Percentiles rank a stretch among this genome's conserved stretches.
Evolutionary conservation across 2,329 filamentous ascomycete species (phyloP).

Genomic region (Cladosporium sp.): DNA sequence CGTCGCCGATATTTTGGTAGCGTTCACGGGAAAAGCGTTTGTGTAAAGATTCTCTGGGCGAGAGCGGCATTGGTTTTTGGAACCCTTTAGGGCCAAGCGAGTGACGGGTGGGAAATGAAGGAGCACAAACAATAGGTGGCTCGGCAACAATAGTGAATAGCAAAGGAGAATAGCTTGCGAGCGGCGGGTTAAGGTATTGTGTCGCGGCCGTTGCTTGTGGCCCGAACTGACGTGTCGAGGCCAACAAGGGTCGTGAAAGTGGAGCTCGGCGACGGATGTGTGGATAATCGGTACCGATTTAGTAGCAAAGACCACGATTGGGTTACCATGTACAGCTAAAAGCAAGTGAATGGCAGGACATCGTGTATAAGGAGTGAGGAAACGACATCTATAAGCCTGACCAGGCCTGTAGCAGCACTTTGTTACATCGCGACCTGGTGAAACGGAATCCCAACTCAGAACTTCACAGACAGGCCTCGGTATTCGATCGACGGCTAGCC

Average conservation of each 20-base stretch:
- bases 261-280: conserved; percentile 4
- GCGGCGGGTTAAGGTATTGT: neutral
- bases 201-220: conserved; percentile 2
- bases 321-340: neutral
- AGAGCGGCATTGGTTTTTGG: conserved; percentile 13
- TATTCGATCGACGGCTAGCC: conserved; percentile 15
- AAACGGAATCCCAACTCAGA: neutral
- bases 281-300: conserved; percentile 7
- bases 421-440: neutral
- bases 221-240: conserved; percentile 11
- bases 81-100: conserved; percentile 12
- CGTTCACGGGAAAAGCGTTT: conserved; percentile 36
- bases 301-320: conserved; percentile 13
- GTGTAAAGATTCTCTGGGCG: conserved; percentile 17
- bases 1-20: conserved; percentile 27
- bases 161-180: neutral
- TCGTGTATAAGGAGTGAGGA: neutral
- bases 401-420: neutral
- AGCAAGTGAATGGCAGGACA: neutral
- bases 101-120: neutral
- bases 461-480: conserved; percentile 13
- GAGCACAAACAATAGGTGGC: neutral
- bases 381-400: neutral
- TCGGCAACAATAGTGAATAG: conserved; percentile 4
- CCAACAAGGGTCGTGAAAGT: conserved; percentile 7